These are phyloP conservation scores for Alternaria burnsii DNA, from an alignment of 2,329 filamentous ascomycete species.

Conservation along the genomic window DNA sequence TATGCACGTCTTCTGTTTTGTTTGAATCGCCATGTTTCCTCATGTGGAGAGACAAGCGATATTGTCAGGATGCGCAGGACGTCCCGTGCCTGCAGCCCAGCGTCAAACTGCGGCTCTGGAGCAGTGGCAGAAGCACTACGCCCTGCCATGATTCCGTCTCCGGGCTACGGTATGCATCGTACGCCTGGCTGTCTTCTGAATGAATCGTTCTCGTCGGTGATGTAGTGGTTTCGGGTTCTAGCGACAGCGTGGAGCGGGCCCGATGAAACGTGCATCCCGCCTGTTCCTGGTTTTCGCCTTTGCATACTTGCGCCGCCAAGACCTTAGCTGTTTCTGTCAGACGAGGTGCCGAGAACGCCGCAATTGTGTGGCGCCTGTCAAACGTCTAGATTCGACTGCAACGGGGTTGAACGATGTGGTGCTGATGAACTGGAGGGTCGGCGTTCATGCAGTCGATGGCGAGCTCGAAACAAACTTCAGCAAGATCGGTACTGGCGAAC, in stretches of 20 bases:
- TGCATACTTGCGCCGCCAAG: conserved; percentile 32
- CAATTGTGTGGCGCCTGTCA: conserved; percentile 28
- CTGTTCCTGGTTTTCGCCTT: conserved; percentile 22
- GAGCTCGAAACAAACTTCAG: background rate
- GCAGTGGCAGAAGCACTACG: conserved; percentile 13
- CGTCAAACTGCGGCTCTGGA: conserved; percentile 19
- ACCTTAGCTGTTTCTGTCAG: conserved; percentile 30
- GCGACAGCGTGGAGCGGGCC: conserved; percentile 15
- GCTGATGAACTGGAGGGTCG: conserved; percentile 13
- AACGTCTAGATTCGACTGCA: conserved; percentile 13
- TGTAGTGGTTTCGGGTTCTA: conserved; percentile 16
- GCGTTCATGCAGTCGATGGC: conserved; percentile 5
- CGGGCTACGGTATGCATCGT: conserved; percentile 9
- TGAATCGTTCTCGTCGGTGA: conserved; percentile 11
- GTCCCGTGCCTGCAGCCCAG: conserved; percentile 27
- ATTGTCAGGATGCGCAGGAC: conserved; percentile 30
- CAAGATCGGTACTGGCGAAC: conserved; percentile 2
- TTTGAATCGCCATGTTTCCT: conserved; percentile 22
- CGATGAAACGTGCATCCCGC: conserved; percentile 33
- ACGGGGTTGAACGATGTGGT: background rate
- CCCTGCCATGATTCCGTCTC: conserved; percentile 16
- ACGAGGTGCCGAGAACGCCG: conserved; percentile 16
- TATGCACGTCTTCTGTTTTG: conserved; percentile 16
- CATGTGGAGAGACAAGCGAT: conserved; percentile 32
- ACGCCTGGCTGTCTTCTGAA: conserved; percentile 10